Evolutionary conservation across 2,329 filamentous ascomycete species (phyloP), one percentile per base, ranked within the genome.

Genomic region (Microdochium bolleyi): DNA sequence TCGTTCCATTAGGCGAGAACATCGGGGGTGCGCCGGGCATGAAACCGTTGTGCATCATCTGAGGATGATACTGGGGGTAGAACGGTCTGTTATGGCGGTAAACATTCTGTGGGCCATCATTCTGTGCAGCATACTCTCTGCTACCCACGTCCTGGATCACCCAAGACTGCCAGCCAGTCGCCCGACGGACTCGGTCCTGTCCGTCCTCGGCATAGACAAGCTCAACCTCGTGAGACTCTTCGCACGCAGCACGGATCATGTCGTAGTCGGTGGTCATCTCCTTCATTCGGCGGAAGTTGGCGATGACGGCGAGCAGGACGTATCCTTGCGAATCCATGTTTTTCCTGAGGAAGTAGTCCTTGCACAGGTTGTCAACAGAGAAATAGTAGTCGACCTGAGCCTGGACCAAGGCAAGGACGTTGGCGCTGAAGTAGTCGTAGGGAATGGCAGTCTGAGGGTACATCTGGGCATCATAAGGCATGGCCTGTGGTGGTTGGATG

Each of bases 321-420:
- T 92, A 97, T 19, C 94, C 94, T 67, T 97, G 89, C 1, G 88
- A 89, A 66, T 99, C 92, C 94, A 99, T 97, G 61, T 92, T 85
- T 62, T 83, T 85, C 53, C 94, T 86, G 54, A 99, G 77, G 69
- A 84, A 97, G 63, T 89, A 78, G 64, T 99, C 94, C 71, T 96
- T 96, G 78, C 89, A 88, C 50, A 97, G 78, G 66, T 99, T 99
- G 64, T 96, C 89, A 25, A 96, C 81, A 0, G 92, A 97, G 72
- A 99, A 96, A 71, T 99, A 99, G 74, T 96, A 99, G 63, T 96
- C 90, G 37, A 91, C 80, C 64, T 79, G 73, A 58, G 66, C 67
- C 52, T 71, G 66, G 49, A 75, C 66, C 3, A 68, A 60, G 37
- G 76, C 52, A 38, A 63, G 50, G 16, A 70, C 51, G 9, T 58